These are phyloP conservation scores for Gynandropsis gynandra DNA, from an alignment of 345 rosid species.

Conservation along the genomic window DNA sequence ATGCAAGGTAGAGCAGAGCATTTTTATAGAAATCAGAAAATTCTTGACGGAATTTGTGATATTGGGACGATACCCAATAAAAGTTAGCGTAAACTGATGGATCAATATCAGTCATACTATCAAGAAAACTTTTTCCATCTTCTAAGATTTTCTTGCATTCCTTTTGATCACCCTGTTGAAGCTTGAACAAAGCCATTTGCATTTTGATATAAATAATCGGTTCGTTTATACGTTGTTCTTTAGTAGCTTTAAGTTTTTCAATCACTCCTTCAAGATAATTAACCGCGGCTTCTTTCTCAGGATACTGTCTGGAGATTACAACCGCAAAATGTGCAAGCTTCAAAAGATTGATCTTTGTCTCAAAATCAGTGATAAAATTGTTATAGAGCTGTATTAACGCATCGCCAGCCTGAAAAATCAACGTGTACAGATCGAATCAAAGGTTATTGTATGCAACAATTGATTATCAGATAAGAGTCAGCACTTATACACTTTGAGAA, in stretches of 20 bases:
- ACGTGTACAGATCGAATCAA: constrained; percentile 3
- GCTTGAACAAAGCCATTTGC: constrained; percentile 80
- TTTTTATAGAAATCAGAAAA: constrained; percentile 32
- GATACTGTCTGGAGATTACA: constrained; percentile 74
- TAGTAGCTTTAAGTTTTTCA: constrained; percentile 74
- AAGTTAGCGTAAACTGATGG: constrained; percentile 90
- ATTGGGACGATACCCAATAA: constrained; percentile 91
- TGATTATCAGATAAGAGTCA: too few relatives aligned
- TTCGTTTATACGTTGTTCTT: constrained; percentile 72
- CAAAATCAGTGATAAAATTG: constrained; percentile 86
- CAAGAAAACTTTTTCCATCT: constrained; percentile 68
- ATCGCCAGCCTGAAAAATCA: constrained; percentile 74
- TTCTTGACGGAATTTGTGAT: constrained; percentile 29
- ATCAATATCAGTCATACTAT: constrained; percentile 97
- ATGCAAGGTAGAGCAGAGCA: constrained; percentile 33
- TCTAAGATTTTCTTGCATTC: constrained; percentile 86
- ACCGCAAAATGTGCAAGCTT: constrained; percentile 96
- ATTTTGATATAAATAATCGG: constrained; percentile 80
- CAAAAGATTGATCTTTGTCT: constrained; percentile 90
- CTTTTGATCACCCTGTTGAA: constrained; percentile 75
- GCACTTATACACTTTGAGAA: too few relatives aligned
- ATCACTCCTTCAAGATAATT: constrained; percentile 73
- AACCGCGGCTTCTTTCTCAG: constrained; percentile 86
- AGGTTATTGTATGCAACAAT: too few relatives aligned
- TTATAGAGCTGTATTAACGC: constrained; percentile 79